Conservation (phyloP, 495 filamentous ascomycete species). For the Bacidia gigantensis region DNA sequence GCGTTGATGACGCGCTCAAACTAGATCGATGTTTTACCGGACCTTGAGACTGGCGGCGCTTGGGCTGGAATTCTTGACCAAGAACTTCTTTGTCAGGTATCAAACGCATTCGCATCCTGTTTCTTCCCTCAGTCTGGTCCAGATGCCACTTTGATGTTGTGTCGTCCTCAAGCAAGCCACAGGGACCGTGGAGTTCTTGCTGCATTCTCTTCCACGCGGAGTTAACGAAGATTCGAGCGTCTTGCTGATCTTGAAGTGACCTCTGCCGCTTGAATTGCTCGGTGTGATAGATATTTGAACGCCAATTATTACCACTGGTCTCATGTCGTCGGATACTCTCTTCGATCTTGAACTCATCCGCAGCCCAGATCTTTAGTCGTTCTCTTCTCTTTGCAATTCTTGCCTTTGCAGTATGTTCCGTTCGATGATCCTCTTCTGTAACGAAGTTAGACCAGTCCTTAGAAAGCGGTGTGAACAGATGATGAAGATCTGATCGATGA, state of each 20-base stretch:
- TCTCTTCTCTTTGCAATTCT: conserved; percentile 66
- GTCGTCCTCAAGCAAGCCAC: conserved; percentile 59
- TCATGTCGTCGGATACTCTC: conserved; percentile 65
- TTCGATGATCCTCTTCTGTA: conserved; percentile 59
- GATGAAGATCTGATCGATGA: conserved; percentile 65
- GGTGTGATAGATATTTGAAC: conserved; percentile 81
- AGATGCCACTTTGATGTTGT: conserved; percentile 65
- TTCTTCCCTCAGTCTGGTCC: conserved; percentile 87
- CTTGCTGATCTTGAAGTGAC: conserved; percentile 78
- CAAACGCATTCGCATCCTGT: conserved; percentile 82
- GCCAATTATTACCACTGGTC: conserved; percentile 74
- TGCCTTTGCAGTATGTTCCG: conserved; percentile 52
- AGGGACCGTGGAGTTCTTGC: conserved; percentile 56
- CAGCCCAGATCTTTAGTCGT: conserved; percentile 62
- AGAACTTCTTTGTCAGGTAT: conserved; percentile 58
- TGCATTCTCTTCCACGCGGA: conserved; percentile 62
- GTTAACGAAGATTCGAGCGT: conserved; percentile 61
- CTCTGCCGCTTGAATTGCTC: conserved; percentile 86
- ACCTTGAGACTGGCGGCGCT: conserved; percentile 48
- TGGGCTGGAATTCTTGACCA: conserved; percentile 71
- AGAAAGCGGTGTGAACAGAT: conserved; percentile 64
- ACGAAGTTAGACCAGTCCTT: conserved; percentile 80
- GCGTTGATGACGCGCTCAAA: conserved; percentile 5
- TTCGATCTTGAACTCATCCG: conserved; percentile 50
- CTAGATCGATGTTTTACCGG: conserved; percentile 16